phyloP scores from a whole-genome alignment of 352 stramenopile genomes.

The Globisporangium iwayamae region DNA sequence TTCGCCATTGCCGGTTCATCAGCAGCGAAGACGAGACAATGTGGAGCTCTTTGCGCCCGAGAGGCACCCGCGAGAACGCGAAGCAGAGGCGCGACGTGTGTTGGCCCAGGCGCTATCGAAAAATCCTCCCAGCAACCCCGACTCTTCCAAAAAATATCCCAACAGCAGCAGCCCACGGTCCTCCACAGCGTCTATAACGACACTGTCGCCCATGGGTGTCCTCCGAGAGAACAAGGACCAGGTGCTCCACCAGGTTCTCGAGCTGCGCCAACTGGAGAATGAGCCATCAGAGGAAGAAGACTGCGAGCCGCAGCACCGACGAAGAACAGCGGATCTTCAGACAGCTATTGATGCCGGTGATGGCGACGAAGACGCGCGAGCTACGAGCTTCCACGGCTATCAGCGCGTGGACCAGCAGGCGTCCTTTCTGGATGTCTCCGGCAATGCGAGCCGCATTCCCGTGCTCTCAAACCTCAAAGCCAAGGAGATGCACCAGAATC shows the following conservation, averaged over 20 bases:
- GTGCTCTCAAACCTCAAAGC: slow-evolving; percentile 15
- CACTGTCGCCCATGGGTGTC: slow-evolving; percentile 8
- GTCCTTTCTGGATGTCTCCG: slow-evolving; percentile 26
- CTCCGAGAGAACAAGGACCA: slow-evolving; percentile 6
- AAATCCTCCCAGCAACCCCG: not conserved
- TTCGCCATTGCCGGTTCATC: not conserved
- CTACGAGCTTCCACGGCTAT: slow-evolving; percentile 24
- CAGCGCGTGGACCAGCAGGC: slow-evolving; percentile 9
- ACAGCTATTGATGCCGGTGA: not conserved
- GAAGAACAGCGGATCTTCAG: not conserved
- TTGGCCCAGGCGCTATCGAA: slow-evolving; percentile 27
- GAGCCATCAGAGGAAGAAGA: slow-evolving; percentile 8
- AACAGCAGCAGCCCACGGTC: not conserved
- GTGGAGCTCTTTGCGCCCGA: slow-evolving; percentile 15
- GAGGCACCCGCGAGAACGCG: slow-evolving; percentile 27
- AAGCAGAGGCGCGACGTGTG: slow-evolving; percentile 35
- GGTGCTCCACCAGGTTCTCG: slow-evolving; percentile 8
- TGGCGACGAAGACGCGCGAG: not conserved
- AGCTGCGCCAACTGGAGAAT: not conserved
- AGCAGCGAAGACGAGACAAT: not conserved
- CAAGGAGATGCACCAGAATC: slow-evolving; percentile 17
- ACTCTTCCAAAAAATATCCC: not conserved
- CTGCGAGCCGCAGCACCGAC: slow-evolving; percentile 8
- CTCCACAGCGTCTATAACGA: not conserved
- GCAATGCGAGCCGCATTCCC: slow-evolving; percentile 24